A percentile compares a stretch with the other conserved stretches of the same genome.
Evolutionary conservation across 257 asterid genomes (phyloP).

Genomic region (Solanum dulcamara): DNA sequence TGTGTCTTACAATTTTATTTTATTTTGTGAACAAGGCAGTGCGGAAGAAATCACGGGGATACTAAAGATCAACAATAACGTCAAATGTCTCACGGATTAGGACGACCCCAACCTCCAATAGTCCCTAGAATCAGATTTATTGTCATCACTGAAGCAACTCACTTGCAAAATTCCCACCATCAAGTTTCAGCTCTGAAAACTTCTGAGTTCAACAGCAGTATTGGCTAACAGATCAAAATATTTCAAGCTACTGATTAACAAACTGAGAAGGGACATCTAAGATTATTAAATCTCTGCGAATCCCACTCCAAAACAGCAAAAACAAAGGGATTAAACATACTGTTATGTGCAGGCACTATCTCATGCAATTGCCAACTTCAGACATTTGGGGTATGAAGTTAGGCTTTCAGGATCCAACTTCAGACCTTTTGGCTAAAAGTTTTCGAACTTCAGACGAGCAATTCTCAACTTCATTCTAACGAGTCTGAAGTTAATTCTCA

Average conservation of each 20-base stretch:
- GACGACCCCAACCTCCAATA: not conserved
- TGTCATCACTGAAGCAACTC: slow-evolving; percentile 71
- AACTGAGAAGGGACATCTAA: not conserved
- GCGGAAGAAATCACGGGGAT: not conserved
- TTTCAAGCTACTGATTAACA: not conserved
- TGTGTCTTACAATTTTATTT: not conserved
- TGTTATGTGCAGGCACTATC: not conserved
- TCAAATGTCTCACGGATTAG: not conserved
- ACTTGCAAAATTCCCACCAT: slow-evolving; percentile 32
- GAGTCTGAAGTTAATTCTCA: not conserved
- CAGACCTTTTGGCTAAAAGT: not conserved
- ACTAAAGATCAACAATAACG: not conserved
- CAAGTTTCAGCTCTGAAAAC: not conserved
- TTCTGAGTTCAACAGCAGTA: not conserved
- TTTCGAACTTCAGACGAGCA: not conserved
- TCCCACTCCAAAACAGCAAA: not conserved
- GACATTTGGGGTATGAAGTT: not conserved
- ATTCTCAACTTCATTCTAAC: not conserved
- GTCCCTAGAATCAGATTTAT: not conserved
- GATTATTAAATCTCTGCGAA: not conserved
- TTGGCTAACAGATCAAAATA: not conserved
- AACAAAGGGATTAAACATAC: not conserved
- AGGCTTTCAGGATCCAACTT: not conserved
- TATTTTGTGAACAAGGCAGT: not conserved
- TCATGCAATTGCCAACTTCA: not conserved